Percentiles rank a stretch among this genome's conserved stretches.
phyloP scores from a whole-genome alignment of 176 grass and related monocot genomes.

The Triticum turgidum region DNA sequence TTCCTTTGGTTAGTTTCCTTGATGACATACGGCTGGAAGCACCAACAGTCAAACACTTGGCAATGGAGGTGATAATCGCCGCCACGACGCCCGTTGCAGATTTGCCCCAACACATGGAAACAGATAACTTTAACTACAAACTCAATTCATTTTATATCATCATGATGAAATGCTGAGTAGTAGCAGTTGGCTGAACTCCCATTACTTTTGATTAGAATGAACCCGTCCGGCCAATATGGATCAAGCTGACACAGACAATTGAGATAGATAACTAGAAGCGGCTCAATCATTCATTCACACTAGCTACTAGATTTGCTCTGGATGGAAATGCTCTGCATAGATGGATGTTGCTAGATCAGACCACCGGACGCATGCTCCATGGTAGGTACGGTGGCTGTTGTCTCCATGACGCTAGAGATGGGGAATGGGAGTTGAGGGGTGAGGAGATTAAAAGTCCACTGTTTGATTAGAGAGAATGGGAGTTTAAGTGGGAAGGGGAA shows the following conservation, averaged over 20 bases:
- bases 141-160: not conserved
- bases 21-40: not conserved
- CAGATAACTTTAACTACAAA: constrained; percentile 2
- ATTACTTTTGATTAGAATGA: not conserved
- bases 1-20: not conserved
- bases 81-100: not conserved
- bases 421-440: no score
- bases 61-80: not conserved
- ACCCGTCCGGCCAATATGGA: no score
- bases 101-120: not conserved
- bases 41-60: not conserved
- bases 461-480: no score
- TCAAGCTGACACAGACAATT: no score
- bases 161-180: not conserved
- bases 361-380: not conserved
- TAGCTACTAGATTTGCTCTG: no score
- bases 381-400: constrained; percentile 1
- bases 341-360: not conserved
- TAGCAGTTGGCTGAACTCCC: not conserved
- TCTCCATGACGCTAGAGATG: not conserved
- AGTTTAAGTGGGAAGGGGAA: no score
- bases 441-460: no score
- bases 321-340: no score
- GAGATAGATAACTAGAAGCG: no score
- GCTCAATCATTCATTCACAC: no score